phyloP scores from a whole-genome alignment of 2,329 filamentous ascomycete species.

The Clarireedia monteithiana region DNA sequence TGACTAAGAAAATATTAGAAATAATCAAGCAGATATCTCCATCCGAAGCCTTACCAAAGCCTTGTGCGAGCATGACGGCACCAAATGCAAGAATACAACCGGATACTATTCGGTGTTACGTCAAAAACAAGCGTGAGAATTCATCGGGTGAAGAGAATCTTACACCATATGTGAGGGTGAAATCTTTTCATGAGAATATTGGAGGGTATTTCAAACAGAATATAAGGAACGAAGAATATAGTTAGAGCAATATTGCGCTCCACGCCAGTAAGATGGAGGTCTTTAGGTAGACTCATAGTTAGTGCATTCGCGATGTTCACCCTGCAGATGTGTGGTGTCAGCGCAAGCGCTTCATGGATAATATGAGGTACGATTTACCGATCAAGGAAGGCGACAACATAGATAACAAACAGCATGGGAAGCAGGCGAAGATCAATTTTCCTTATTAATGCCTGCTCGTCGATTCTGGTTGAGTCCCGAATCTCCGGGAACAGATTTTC shows the following conservation, averaged over 20 bases:
- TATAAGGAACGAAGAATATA: conserved; percentile 74
- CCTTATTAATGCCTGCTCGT: background rate
- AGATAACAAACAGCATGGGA: background rate
- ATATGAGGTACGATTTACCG: background rate
- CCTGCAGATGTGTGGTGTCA: background rate
- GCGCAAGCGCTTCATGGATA: too few species aligned
- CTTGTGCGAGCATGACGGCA: background rate
- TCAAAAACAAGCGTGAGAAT: background rate
- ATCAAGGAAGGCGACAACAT: conserved; percentile 1
- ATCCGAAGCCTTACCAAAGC: background rate
- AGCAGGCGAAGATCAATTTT: background rate
- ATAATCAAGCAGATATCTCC: too few species aligned
- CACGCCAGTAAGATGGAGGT: background rate
- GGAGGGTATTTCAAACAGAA: conserved; percentile 61
- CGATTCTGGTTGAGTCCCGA: background rate
- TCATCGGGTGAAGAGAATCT: background rate
- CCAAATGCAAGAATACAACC: background rate
- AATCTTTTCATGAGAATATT: conserved; percentile 62
- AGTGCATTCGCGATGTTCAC: conserved; percentile 2
- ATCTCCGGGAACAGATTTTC: too few species aligned
- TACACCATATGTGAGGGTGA: conserved; percentile 36
- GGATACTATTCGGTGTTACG: background rate
- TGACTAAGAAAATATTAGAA: conserved; percentile 12
- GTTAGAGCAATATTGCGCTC: conserved; percentile 37
- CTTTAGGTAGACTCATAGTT: background rate